Evolutionary conservation across 805 yeast species (phyloP), one percentile per base, ranked within the genome.

Genomic region (Metschnikowia borealis): DNA sequence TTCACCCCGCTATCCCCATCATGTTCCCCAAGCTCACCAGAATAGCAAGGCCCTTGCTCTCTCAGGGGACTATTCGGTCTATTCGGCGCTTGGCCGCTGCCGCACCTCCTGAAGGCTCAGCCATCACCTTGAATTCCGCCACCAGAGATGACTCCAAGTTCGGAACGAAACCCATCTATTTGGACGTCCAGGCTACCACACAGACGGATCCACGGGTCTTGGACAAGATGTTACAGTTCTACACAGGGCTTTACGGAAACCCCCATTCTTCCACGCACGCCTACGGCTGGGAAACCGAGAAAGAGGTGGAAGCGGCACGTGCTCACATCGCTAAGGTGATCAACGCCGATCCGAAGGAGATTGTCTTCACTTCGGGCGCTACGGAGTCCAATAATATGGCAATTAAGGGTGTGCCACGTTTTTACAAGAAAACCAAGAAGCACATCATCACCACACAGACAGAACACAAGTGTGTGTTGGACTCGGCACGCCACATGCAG

Each of bases 271-370:
- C 94, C 52, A 94, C 99, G 2, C 99, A 94, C 66, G 81, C 96
- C 5, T 94, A 92, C 66, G 99, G 99, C 34, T 94, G 99, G 99
- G 99, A 94, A 72, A 88, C 99, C 3, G 97, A 92, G 52, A 81
- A 80, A 55, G 96, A 85, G 52, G 94, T 94, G 15, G 99, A 94
- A 64, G 72, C 73, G 46, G 96, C 99, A 5, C 81, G 99, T 62
- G 77, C 73, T 47, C 79, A 92, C 61, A 76, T 94, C 47, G 98
- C 99, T 2, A 76, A 77, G 31, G 80, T 94, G 48, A 89, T 94
- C 60, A 81, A 83, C 31, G 99, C 99, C 33, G 96, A 94, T 66
- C 88, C 98, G 49, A 92, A 92, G 73, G 99, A 94, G 71, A 94
- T 94, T 60, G 86, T 94, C 44, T 91, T 94, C 75, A 94, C 98